These are phyloP conservation scores for Pseudopyricularia cyperi DNA, from an alignment of 2,329 filamentous ascomycete genomes.

Conservation along the genomic window DNA sequence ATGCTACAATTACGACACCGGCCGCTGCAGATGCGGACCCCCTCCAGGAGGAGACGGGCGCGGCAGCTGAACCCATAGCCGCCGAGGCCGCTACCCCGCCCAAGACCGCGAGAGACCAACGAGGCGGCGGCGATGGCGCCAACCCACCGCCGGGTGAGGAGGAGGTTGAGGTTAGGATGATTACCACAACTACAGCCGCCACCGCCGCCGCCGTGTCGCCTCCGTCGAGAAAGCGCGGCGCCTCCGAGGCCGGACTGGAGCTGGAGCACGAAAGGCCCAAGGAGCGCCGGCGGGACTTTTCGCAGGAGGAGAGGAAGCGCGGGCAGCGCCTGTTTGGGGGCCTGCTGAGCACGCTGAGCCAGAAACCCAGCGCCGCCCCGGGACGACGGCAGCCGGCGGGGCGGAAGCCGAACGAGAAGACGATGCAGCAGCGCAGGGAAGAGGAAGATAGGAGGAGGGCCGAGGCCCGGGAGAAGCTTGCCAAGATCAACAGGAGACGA, in stretches of 20 bases:
- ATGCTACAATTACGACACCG: neutral
- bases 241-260: neutral
- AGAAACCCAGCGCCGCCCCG: constrained; percentile 43
- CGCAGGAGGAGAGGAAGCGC: constrained; percentile 69
- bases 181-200: no score
- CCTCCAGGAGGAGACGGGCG: neutral
- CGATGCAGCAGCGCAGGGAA: constrained; percentile 56
- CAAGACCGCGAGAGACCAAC: neutral
- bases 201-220: no score
- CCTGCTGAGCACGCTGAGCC: constrained; percentile 64
- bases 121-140: no score
- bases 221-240: constrained; percentile 2
- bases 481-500: constrained; percentile 47
- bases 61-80: neutral
- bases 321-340: constrained; percentile 79
- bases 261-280: constrained; percentile 18
- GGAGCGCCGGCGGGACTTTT: constrained; percentile 17
- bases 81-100: no score
- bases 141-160: no score
- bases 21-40: neutral
- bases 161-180: no score
- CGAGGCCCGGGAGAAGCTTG: constrained; percentile 38
- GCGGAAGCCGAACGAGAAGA: constrained; percentile 64
- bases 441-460: constrained; percentile 57
- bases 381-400: constrained; percentile 64